Percentiles rank a stretch among this genome's conserved stretches.
phyloP scores from a whole-genome alignment of 805 yeast species.

The Zygosaccharomyces gambellarensis region DNA sequence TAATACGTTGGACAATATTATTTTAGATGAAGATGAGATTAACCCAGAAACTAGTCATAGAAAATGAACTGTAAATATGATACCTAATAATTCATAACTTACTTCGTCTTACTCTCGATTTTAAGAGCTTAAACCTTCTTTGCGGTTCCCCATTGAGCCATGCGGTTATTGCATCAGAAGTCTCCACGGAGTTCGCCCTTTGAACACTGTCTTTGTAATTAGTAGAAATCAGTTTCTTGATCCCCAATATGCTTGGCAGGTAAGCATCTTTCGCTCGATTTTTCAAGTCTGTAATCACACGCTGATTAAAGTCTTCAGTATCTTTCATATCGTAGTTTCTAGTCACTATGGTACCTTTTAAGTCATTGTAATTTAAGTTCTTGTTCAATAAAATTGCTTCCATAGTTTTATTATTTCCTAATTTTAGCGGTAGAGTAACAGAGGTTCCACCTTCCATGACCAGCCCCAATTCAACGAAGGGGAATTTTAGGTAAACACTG shows the following conservation, averaged over 20 bases:
- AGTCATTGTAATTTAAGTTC: conserved; percentile 57
- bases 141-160: conserved; percentile 78
- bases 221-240: conserved; percentile 38
- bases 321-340: conserved; percentile 44
- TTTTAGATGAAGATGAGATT: conserved; percentile 1
- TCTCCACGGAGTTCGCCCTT: conserved; percentile 59
- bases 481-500: conserved; percentile 56
- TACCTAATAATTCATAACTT: conserved; percentile 42
- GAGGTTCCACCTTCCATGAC: conserved; percentile 79
- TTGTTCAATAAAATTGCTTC: conserved; percentile 69
- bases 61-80: neutral
- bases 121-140: conserved; percentile 52
- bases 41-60: conserved; percentile 1
- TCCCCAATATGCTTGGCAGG: conserved; percentile 41
- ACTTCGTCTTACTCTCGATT: conserved; percentile 52
- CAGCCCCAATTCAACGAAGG: conserved; percentile 78
- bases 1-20: conserved; percentile 22
- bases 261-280: conserved; percentile 35
- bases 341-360: conserved; percentile 60
- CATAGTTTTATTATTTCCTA: conserved; percentile 67
- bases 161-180: conserved; percentile 58
- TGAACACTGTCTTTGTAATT: conserved; percentile 35
- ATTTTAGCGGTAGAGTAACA: conserved; percentile 58
- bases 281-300: conserved; percentile 39
- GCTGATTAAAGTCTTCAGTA: conserved; percentile 45